phyloP scores from a whole-genome alignment of 1,284 basidiomycete genomes.

The Kalmanozyma brasiliensis region DNA sequence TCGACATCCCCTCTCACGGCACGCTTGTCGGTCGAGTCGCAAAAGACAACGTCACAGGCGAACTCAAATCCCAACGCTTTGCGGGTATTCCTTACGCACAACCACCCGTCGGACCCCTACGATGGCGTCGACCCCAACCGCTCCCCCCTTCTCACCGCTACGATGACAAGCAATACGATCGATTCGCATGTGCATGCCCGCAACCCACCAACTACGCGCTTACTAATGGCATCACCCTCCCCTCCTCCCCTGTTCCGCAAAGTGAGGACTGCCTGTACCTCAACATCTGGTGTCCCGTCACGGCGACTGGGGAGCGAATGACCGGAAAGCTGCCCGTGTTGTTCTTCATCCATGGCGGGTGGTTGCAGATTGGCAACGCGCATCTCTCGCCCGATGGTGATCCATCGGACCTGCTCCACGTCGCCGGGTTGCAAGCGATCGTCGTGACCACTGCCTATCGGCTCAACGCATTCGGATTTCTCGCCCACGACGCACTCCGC shows the following conservation, averaged over 20 bases:
- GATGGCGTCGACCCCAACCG: conserved; percentile 40
- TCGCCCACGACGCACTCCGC: conserved; percentile 33
- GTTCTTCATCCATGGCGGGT: conserved; percentile 51
- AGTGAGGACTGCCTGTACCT: conserved; percentile 54
- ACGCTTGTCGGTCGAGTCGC: conserved; percentile 21
- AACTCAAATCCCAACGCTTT: conserved; percentile 37
- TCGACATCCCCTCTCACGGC: conserved; percentile 30
- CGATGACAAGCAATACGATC: conserved; percentile 26
- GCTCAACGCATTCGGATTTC: conserved; percentile 50
- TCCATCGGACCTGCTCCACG: conserved; percentile 32
- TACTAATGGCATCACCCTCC: conserved; percentile 22
- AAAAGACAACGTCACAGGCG: conserved; percentile 17
- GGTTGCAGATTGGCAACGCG: conserved; percentile 48
- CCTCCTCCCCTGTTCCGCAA: conserved; percentile 8
- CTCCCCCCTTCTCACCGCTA: conserved; percentile 25
- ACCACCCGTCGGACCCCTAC: conserved; percentile 34
- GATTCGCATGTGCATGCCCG: conserved; percentile 20
- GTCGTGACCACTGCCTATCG: conserved; percentile 47
- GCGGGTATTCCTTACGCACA: conserved; percentile 48
- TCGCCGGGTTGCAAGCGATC: conserved; percentile 24
- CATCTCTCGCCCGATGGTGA: conserved; percentile 17
- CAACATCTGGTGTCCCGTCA: conserved; percentile 43
- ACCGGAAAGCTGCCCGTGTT: conserved; percentile 29
- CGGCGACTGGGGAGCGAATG: conserved; percentile 1
- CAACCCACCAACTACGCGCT: conserved; percentile 38